Evolutionary conservation across 495 filamentous ascomycete genomes (phyloP).

Genomic region (Platismatia glauca): DNA sequence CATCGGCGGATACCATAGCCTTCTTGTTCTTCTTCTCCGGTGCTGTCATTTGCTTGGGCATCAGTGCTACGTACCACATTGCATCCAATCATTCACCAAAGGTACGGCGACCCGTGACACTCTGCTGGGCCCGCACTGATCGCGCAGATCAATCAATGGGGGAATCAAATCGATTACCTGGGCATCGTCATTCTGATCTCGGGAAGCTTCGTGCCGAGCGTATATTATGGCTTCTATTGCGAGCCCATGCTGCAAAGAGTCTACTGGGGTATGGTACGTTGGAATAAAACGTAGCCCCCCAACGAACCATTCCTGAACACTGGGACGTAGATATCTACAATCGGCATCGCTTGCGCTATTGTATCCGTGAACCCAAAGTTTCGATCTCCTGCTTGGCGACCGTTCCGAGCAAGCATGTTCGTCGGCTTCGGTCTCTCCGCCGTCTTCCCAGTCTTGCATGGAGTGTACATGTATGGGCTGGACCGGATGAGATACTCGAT

Average conservation of each 20-base stretch:
- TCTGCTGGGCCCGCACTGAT: neutral
- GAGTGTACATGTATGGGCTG: constrained; percentile 52
- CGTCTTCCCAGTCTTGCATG: constrained; percentile 71
- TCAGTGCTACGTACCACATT: constrained; percentile 35
- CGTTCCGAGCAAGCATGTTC: constrained; percentile 87
- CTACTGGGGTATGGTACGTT: constrained; percentile 41
- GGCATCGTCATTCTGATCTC: constrained; percentile 48
- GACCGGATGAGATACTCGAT: constrained; percentile 56
- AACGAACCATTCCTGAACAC: constrained; percentile 44
- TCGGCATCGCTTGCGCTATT: constrained; percentile 63
- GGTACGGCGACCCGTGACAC: constrained; percentile 18
- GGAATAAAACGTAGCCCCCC: constrained; percentile 33
- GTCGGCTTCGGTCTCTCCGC: constrained; percentile 79
- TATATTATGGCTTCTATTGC: constrained; percentile 45
- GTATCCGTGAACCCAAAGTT: constrained; percentile 74
- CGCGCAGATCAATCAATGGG: constrained; percentile 20
- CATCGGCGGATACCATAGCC: constrained; percentile 31
- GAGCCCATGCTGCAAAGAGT: constrained; percentile 26
- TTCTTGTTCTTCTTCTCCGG: constrained; percentile 39
- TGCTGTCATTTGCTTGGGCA: constrained; percentile 37
- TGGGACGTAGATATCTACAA: constrained; percentile 56
- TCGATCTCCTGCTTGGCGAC: constrained; percentile 70
- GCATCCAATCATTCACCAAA: constrained; percentile 40
- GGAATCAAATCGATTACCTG: constrained; percentile 41
- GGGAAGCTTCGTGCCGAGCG: constrained; percentile 40